Evolutionary conservation across 306 rosid genomes (phyloP).

Genomic region (Dryas alaskensis): DNA sequence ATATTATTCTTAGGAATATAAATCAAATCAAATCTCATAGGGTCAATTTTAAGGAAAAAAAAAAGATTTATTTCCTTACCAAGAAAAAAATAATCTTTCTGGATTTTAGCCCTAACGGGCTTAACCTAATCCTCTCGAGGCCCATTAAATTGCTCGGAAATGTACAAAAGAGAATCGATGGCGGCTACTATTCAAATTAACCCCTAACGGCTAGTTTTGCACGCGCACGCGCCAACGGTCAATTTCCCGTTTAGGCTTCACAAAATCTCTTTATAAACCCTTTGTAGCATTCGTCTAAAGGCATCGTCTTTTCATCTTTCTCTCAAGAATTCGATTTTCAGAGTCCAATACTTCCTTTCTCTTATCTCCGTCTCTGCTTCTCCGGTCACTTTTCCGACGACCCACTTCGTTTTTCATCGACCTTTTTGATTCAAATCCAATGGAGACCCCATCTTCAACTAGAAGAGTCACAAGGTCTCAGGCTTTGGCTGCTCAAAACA

Average conservation of each 20-base stretch:
- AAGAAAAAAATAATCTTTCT: no score
- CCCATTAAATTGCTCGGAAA: not conserved
- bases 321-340: not conserved
- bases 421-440: slow-evolving; percentile 26
- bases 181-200: slow-evolving; percentile 10
- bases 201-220: slow-evolving; percentile 67
- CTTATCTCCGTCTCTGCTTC: not conserved
- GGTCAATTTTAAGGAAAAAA: no score
- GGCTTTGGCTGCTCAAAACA: slow-evolving; percentile 23
- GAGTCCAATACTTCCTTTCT: not conserved
- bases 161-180: not conserved
- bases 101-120: not conserved
- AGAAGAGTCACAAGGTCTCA: slow-evolving; percentile 80
- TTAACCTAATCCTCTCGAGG: not conserved
- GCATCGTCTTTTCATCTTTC: not conserved
- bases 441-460: slow-evolving; percentile 91
- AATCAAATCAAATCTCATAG: no score
- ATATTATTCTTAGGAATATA: no score
- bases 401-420: not conserved
- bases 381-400: not conserved
- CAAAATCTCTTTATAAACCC: slow-evolving; percentile 35
- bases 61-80: no score
- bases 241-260: slow-evolving; percentile 30
- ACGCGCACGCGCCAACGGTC: slow-evolving; percentile 79
- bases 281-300: not conserved